Percentiles rank a stretch among this genome's conserved stretches.
Conservation (phyloP, 2,329 filamentous ascomycete genomes). For the Huntiella abstrusa region DNA sequence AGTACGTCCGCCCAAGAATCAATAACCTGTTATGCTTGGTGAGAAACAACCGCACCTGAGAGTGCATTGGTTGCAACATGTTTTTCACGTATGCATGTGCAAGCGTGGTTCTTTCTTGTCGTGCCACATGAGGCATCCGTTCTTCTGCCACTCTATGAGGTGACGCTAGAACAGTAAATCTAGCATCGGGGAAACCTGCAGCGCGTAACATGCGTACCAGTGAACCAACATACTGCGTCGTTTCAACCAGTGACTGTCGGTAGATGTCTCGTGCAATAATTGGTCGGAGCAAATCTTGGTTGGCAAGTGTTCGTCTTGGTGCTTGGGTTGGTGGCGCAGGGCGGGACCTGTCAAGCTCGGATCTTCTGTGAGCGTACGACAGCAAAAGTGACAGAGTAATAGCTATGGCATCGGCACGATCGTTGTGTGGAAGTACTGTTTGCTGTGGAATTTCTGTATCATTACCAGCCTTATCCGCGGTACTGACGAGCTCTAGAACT, state of each 20-base stretch:
- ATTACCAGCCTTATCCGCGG: slow-evolving; percentile 27
- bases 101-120: slow-evolving; percentile 23
- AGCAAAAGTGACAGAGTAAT: slow-evolving; percentile 59
- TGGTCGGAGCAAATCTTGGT: slow-evolving; percentile 32
- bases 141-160: slow-evolving; percentile 17
- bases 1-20: slow-evolving; percentile 26
- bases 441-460: slow-evolving; percentile 13
- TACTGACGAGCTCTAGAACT: slow-evolving; percentile 44
- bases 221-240: slow-evolving; percentile 24
- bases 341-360: slow-evolving; percentile 48
- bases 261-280: slow-evolving; percentile 31
- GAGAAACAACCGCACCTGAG: slow-evolving; percentile 26
- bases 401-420: slow-evolving; percentile 45
- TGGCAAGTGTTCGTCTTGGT: slow-evolving; percentile 21
- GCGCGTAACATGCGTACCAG: slow-evolving; percentile 26
- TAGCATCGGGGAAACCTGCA: slow-evolving; percentile 25
- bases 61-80: slow-evolving; percentile 14
- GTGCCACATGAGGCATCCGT: slow-evolving; percentile 16
- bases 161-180: slow-evolving; percentile 24
- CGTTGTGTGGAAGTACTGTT: slow-evolving; percentile 22
- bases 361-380: slow-evolving; percentile 59
- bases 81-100: slow-evolving; percentile 19
- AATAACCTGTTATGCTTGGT: slow-evolving; percentile 24
- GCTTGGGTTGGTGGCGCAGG: slow-evolving; percentile 24
- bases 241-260: slow-evolving; percentile 22